Evolutionary conservation across 2,329 filamentous ascomycete genomes (phyloP), one percentile per base, ranked within the genome.

Genomic region (Colletotrichum sublineola): DNA sequence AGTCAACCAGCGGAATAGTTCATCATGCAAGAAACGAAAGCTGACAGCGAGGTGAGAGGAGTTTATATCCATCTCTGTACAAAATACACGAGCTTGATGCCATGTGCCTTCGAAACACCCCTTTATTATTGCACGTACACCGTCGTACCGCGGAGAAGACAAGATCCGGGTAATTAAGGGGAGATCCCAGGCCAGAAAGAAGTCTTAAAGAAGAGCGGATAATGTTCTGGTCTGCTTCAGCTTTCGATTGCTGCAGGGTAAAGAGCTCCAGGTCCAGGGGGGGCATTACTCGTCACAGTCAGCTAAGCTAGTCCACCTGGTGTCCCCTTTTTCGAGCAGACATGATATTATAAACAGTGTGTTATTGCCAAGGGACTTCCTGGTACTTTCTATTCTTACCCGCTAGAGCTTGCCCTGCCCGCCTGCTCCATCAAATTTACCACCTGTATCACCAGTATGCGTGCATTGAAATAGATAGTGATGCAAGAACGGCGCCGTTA

Each of bases 131-230:
- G 3, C 42, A 44, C 29, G 15, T 63, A 20, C 36, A 64, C 58
- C 48, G 58, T 38, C 55, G 44, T 57, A 31, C 44, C 14, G 36
- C 29, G 46, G 36, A 48, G 18, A 50, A 29, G 38, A 6, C 7
- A 52, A 8, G 15, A 20, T 15, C 42, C 24, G 57, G 64, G 40
- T 44, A 24, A 31, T 62, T 3, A 42, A 42, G 40, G 40, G 64
- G 64, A 57, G 52, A 58, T 64, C 68, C 68, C 65, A 60, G 65
- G 46, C 44, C 65, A 63, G 68, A 68, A 65, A 68, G 68, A 65
- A 60, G 64, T 31, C 68, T 53, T 68, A 58, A 52, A 68, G 64
- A 67, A 44, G 42, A 63, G 8, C 8, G 18, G 64, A 48, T 53
- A 18, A 52, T 53, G 60, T 38, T 55, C 63, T 63, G 68, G 52